A percentile compares a stretch with the other conserved stretches of the same genome.
These are phyloP conservation scores for Podospora sp. DNA, from an alignment of 495 filamentous ascomycete species.

Conservation along the genomic window DNA sequence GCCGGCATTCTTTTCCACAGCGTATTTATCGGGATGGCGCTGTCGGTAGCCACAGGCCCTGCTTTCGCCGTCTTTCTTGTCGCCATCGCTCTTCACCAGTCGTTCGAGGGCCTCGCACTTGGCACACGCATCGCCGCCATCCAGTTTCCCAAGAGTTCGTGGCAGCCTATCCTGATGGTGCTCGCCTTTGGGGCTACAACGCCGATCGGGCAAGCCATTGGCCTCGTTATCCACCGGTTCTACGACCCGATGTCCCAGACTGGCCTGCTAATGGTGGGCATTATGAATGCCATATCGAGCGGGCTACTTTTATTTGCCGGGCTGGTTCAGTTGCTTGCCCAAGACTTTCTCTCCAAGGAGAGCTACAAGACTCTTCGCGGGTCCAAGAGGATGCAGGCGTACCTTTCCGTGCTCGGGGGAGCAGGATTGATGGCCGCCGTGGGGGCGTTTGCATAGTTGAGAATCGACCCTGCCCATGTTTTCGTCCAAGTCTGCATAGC, in stretches of 20 bases:
- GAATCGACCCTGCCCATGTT: no score
- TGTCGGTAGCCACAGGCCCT: slow-evolving; percentile 78
- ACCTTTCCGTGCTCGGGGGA: slow-evolving; percentile 72
- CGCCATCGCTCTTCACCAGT: slow-evolving; percentile 81
- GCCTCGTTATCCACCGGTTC: slow-evolving; percentile 75
- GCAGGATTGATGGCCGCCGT: slow-evolving; percentile 84
- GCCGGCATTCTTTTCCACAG: slow-evolving; percentile 86
- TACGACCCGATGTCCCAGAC: slow-evolving; percentile 83
- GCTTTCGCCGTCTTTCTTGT: slow-evolving; percentile 78
- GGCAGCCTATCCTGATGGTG: slow-evolving; percentile 90
- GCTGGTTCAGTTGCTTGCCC: slow-evolving; percentile 85
- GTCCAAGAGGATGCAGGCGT: slow-evolving; percentile 71
- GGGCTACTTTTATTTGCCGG: slow-evolving; percentile 90
- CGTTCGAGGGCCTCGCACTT: slow-evolving; percentile 74
- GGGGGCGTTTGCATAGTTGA: slow-evolving; percentile 76
- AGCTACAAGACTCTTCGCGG: slow-evolving; percentile 79
- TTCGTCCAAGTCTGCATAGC: slow-evolving; percentile 1
- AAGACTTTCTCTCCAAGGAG: slow-evolving; percentile 89
- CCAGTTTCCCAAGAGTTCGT: slow-evolving; percentile 55
- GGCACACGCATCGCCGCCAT: slow-evolving; percentile 73
- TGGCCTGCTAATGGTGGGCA: slow-evolving; percentile 85
- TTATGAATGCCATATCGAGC: slow-evolving; percentile 88
- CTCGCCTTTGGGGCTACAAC: slow-evolving; percentile 90
- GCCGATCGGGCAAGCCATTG: slow-evolving; percentile 87
- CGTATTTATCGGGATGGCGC: slow-evolving; percentile 87